phyloP scores from a whole-genome alignment of 805 yeast genomes.

The Spathaspora gorwiae region DNA sequence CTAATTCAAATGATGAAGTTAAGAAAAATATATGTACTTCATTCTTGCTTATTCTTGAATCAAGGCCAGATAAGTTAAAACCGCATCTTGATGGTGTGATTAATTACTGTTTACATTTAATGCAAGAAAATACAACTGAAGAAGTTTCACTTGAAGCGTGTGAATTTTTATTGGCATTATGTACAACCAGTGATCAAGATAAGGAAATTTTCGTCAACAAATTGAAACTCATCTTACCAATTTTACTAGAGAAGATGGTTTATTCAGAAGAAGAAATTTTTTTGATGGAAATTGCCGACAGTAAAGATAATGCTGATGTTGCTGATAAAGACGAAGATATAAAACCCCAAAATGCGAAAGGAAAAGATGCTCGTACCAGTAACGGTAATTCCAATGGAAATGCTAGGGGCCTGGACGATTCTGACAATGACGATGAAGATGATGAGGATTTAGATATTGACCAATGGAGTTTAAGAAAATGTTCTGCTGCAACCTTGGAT shows the following conservation, averaged over 20 bases:
- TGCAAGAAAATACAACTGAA: conserved; percentile 54
- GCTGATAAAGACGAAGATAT: conserved; percentile 88
- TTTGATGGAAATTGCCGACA: conserved; percentile 58
- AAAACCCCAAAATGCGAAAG: conserved; percentile 71
- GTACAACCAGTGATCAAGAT: conserved; percentile 53
- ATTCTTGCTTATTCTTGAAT: conserved; percentile 65
- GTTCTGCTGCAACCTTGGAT: conserved; percentile 92
- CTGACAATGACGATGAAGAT: conserved; percentile 64
- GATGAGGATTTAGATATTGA: conserved; percentile 64
- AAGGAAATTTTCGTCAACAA: conserved; percentile 40
- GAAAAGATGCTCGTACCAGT: conserved; percentile 40
- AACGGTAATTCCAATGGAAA: conserved; percentile 5
- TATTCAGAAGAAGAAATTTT: conserved; percentile 79
- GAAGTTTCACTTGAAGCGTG: conserved; percentile 88
- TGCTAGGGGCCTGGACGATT: conserved; percentile 31
- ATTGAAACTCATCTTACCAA: conserved; percentile 66
- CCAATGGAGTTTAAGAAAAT: conserved; percentile 89
- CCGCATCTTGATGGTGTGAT: conserved; percentile 87
- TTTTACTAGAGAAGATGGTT: conserved; percentile 75
- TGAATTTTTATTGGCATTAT: conserved; percentile 77
- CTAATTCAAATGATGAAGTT: conserved; percentile 53
- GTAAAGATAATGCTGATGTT: conserved; percentile 66
- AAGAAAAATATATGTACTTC: conserved; percentile 74
- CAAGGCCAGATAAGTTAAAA: conserved; percentile 71
- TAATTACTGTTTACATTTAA: conserved; percentile 74